These are phyloP conservation scores for Trypanosoma conorhini DNA, from an alignment of 208 protist species.

Conservation along the genomic window DNA sequence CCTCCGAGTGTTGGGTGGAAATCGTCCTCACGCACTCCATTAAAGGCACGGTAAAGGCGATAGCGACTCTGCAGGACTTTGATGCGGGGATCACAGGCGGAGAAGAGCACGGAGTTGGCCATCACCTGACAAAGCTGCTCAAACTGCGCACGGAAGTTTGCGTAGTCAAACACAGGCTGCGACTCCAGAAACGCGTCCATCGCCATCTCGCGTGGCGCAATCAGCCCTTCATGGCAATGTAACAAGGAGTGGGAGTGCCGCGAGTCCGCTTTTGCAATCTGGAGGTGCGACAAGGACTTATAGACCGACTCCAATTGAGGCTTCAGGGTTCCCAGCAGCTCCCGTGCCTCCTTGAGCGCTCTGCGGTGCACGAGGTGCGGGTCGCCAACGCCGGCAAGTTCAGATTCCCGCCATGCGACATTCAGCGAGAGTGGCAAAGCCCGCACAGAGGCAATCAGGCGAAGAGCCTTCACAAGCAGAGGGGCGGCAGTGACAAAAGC, in stretches of 20 bases:
- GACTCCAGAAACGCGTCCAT: slow-evolving; percentile 32
- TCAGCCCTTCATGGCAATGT: slow-evolving; percentile 26
- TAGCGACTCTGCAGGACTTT: slow-evolving; percentile 74
- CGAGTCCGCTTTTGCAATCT: neutral
- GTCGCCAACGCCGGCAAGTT: slow-evolving; percentile 4
- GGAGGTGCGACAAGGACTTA: slow-evolving; percentile 5
- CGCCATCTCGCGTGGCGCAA: slow-evolving; percentile 28
- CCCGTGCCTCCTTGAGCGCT: neutral
- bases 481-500: slow-evolving; percentile 58
- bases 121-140: slow-evolving; percentile 42
- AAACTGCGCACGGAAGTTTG: slow-evolving; percentile 37
- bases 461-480: slow-evolving; percentile 53
- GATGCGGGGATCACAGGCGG: slow-evolving; percentile 71
- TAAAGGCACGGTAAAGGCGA: slow-evolving; percentile 73
- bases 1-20: slow-evolving; percentile 49
- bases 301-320: slow-evolving; percentile 17
- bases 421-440: slow-evolving; percentile 30
- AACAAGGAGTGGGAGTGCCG: neutral
- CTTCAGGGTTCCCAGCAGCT: neutral
- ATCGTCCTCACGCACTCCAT: slow-evolving; percentile 60
- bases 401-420: slow-evolving; percentile 27
- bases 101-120: slow-evolving; percentile 53
- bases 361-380: neutral
- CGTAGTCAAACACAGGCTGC: slow-evolving; percentile 52
- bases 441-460: slow-evolving; percentile 42